These are phyloP conservation scores for Aspergillus latus DNA, from an alignment of 2,329 filamentous ascomycete genomes.

Conservation along the genomic window DNA sequence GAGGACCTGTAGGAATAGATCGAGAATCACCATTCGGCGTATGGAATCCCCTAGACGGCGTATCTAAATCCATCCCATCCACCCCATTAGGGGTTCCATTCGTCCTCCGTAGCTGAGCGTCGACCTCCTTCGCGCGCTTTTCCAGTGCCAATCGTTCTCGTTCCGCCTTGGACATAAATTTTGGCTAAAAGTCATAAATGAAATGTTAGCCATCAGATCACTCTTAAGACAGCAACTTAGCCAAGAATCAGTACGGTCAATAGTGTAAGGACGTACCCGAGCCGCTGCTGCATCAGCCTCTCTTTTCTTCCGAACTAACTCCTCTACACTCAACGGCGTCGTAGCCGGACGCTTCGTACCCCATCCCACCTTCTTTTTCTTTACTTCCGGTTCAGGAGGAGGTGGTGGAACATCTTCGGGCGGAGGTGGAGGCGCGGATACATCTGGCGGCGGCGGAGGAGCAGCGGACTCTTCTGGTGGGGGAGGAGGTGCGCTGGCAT, in stretches of 20 bases:
- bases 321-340: conserved; percentile 75
- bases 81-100: conserved; percentile 32
- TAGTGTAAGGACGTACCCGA: conserved; percentile 55
- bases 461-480: conserved; percentile 39
- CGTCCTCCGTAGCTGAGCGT: conserved; percentile 58
- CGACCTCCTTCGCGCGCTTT: conserved; percentile 70
- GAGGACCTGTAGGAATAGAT: conserved; percentile 68
- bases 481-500: conserved; percentile 41
- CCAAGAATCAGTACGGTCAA: neutral
- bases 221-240: conserved; percentile 3
- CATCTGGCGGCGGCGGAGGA: conserved; percentile 45
- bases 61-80: conserved; percentile 24
- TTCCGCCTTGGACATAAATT: conserved; percentile 80
- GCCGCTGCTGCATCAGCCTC: conserved; percentile 79
- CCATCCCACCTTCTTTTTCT: conserved; percentile 58
- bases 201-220: conserved; percentile 3
- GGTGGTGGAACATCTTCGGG: conserved; percentile 38
- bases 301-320: conserved; percentile 80
- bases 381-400: conserved; percentile 46
- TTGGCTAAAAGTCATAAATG: conserved; percentile 56
- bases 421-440: conserved; percentile 41
- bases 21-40: conserved; percentile 27
- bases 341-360: conserved; percentile 42
- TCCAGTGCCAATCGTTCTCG: conserved; percentile 77
- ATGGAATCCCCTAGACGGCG: conserved; percentile 19